These are phyloP conservation scores for Ascochyta lentis DNA, from an alignment of 2,329 filamentous ascomycete genomes.

Conservation along the genomic window DNA sequence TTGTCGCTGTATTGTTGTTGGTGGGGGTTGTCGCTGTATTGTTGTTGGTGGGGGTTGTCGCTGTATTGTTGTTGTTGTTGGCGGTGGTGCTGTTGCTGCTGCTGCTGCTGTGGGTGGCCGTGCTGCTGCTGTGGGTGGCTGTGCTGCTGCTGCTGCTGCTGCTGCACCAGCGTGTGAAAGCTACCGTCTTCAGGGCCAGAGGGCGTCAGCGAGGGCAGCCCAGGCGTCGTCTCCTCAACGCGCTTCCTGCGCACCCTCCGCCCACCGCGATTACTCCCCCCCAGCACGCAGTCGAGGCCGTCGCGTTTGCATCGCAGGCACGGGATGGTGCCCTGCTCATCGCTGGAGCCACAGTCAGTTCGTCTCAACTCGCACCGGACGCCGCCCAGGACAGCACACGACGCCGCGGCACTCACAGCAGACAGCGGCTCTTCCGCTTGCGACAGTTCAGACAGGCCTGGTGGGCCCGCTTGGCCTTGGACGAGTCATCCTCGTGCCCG, in stretches of 20 bases:
- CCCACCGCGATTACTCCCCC: conserved; percentile 65
- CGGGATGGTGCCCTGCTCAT: conserved; percentile 58
- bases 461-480: conserved; percentile 32
- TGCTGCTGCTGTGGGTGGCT: not conserved
- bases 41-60: conserved; percentile 1
- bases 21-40: no score
- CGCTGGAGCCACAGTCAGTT: conserved; percentile 36
- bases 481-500: conserved; percentile 23
- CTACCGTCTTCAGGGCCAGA: conserved; percentile 43
- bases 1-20: conserved; percentile 27
- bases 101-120: conserved; percentile 9
- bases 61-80: no score
- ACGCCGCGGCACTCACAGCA: conserved; percentile 39
- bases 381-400: not conserved
- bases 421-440: conserved; percentile 49
- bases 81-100: not conserved
- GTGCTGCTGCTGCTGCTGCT: conserved; percentile 11
- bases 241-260: conserved; percentile 62
- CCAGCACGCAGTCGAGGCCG: conserved; percentile 64
- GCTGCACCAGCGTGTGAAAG: conserved; percentile 43
- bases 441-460: conserved; percentile 45
- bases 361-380: no score
- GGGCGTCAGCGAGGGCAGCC: conserved; percentile 34
- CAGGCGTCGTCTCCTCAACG: conserved; percentile 20
- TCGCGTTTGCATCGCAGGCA: conserved; percentile 66